These are phyloP conservation scores for Castanea mollissima DNA, from an alignment of 306 rosid genomes.

Conservation along the genomic window DNA sequence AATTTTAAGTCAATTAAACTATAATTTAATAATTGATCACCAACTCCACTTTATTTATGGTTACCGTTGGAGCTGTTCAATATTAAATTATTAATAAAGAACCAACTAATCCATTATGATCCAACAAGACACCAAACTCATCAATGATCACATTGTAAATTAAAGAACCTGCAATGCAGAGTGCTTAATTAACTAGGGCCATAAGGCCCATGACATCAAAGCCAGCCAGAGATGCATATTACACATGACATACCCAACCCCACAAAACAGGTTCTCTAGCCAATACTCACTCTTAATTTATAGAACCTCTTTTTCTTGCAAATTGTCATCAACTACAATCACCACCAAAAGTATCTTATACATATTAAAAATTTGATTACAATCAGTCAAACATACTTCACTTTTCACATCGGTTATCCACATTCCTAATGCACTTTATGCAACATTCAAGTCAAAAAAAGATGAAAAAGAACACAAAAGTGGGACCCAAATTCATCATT, in stretches of 20 bases:
- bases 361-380: conserved; percentile 14
- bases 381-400: conserved; percentile 11
- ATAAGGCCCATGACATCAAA: background rate
- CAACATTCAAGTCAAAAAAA: conserved; percentile 38
- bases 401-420: conserved; percentile 20
- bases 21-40: background rate
- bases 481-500: conserved; percentile 25
- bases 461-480: background rate
- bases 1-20: background rate
- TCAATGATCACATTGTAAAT: background rate
- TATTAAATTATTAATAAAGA: background rate
- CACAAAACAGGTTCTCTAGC: background rate
- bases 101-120: conserved; percentile 12
- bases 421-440: conserved; percentile 15
- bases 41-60: background rate
- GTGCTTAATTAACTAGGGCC: background rate
- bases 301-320: background rate
- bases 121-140: conserved; percentile 17
- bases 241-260: background rate
- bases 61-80: background rate
- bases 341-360: conserved; percentile 15
- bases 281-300: background rate
- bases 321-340: conserved; percentile 15
- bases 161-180: background rate
- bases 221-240: background rate